A percentile compares a stretch with the other conserved stretches of the same genome.
Conservation (phyloP, 352 stramenopile species). For the Phytopythium vexans region DNA sequence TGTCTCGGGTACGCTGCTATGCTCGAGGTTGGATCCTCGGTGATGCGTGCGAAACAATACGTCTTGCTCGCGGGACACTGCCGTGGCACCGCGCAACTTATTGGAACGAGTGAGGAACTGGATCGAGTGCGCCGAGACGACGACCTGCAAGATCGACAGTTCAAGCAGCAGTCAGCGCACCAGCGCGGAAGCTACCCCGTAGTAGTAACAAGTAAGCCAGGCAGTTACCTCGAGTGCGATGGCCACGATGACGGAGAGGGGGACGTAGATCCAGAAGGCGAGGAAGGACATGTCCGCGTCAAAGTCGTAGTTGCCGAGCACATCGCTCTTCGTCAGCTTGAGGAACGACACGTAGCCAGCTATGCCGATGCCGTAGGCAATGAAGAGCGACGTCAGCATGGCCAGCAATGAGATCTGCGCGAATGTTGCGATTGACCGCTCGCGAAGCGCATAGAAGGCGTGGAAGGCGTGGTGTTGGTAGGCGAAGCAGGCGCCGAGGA, state of each 20-base stretch:
- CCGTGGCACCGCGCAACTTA: slow-evolving; percentile 4
- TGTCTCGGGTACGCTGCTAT: slow-evolving; percentile 9
- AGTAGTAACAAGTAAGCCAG: background rate
- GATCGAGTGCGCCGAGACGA: slow-evolving; percentile 41
- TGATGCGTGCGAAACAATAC: slow-evolving; percentile 37
- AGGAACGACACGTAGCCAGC: slow-evolving; percentile 54
- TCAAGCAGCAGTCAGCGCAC: background rate
- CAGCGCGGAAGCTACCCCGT: background rate
- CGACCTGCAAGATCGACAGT: slow-evolving; percentile 22
- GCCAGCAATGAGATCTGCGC: slow-evolving; percentile 25
- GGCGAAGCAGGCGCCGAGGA: slow-evolving; percentile 33
- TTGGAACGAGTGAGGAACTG: slow-evolving; percentile 27
- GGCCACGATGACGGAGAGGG: slow-evolving; percentile 32
- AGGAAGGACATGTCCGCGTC: slow-evolving; percentile 21
- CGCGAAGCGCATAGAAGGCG: slow-evolving; percentile 36
- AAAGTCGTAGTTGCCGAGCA: slow-evolving; percentile 50
- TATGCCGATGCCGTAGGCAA: slow-evolving; percentile 39
- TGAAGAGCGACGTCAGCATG: slow-evolving; percentile 24
- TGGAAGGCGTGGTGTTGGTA: slow-evolving; percentile 60
- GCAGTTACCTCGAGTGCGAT: slow-evolving; percentile 42
- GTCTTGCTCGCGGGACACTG: slow-evolving; percentile 14
- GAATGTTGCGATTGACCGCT: slow-evolving; percentile 35
- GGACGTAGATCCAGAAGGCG: slow-evolving; percentile 42
- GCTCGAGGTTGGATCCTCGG: slow-evolving; percentile 1
- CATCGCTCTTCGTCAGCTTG: slow-evolving; percentile 29